Conservation (phyloP, 805 yeast genomes). For the Saccharomycopsis oosterbeekiorum region DNA sequence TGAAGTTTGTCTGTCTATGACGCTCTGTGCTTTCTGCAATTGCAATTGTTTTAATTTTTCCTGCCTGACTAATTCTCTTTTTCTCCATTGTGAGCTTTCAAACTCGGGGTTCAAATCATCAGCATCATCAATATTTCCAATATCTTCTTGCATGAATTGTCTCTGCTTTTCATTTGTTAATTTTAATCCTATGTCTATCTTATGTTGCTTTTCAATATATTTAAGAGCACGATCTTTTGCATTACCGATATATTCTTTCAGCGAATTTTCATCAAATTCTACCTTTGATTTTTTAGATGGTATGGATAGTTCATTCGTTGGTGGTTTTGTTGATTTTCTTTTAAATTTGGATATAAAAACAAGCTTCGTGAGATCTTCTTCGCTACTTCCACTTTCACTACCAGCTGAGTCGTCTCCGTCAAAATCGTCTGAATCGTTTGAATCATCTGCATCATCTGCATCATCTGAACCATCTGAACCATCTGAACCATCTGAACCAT, state of each 20-base stretch:
- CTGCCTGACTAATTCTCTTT: slow-evolving; percentile 59
- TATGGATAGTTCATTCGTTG: slow-evolving; percentile 20
- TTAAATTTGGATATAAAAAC: slow-evolving; percentile 33
- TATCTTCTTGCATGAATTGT: slow-evolving; percentile 19
- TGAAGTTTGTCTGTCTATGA: slow-evolving; percentile 33
- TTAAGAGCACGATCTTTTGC: slow-evolving; percentile 17
- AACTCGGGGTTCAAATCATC: slow-evolving; percentile 50
- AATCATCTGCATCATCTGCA: slow-evolving; percentile 24
- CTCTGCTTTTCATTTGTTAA: slow-evolving; percentile 20
- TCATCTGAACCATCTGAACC: slow-evolving; percentile 16
- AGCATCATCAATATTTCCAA: slow-evolving; percentile 42
- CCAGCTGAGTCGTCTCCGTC: slow-evolving; percentile 25
- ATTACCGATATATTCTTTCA: not conserved
- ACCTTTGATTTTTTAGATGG: not conserved
- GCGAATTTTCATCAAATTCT: not conserved
- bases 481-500: too few species aligned
- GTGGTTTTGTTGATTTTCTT: slow-evolving; percentile 26
- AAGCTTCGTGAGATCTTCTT: slow-evolving; percentile 18
- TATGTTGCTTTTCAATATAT: slow-evolving; percentile 22
- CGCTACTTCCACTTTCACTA: slow-evolving; percentile 20
- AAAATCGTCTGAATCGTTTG: slow-evolving; percentile 22
- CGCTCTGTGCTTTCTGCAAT: slow-evolving; percentile 34
- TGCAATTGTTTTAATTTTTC: slow-evolving; percentile 42
- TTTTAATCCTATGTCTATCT: slow-evolving; percentile 20
- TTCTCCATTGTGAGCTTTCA: slow-evolving; percentile 70